Percentiles rank a stretch among this genome's conserved stretches.
Conservation (phyloP, 2,329 filamentous ascomycete species). For the Pestalotiopsis sp. region DNA sequence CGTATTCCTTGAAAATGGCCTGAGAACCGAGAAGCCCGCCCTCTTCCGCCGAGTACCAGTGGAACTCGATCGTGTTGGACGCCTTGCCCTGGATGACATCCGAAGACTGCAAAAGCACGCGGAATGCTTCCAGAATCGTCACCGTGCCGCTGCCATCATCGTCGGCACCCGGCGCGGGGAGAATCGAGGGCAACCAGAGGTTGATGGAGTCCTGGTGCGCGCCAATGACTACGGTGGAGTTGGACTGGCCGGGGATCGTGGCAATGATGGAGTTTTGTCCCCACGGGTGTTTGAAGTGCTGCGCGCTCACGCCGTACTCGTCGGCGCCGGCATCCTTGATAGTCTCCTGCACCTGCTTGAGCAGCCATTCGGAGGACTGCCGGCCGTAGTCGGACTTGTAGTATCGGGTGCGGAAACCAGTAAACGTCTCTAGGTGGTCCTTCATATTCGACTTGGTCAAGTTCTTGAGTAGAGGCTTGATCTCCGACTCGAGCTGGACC, state of each 20-base stretch:
- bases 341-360: slow-evolving; percentile 72
- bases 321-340: slow-evolving; percentile 73
- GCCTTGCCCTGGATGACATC: slow-evolving; percentile 72
- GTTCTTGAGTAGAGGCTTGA: slow-evolving; percentile 67
- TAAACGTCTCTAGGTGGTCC: slow-evolving; percentile 76
- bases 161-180: slow-evolving; percentile 90
- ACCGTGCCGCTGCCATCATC: slow-evolving; percentile 93
- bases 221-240: slow-evolving; percentile 85
- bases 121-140: slow-evolving; percentile 90
- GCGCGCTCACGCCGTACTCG: slow-evolving; percentile 66
- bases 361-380: slow-evolving; percentile 87
- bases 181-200: slow-evolving; percentile 80
- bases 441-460: slow-evolving; percentile 79
- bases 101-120: slow-evolving; percentile 75
- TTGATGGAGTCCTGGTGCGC: slow-evolving; percentile 97
- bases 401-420: slow-evolving; percentile 80
- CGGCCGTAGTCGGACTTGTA: slow-evolving; percentile 79
- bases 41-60: slow-evolving; percentile 84
- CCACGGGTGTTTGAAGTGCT: slow-evolving; percentile 82
- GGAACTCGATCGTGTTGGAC: slow-evolving; percentile 90
- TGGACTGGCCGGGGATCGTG: slow-evolving; percentile 82
- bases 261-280: slow-evolving; percentile 90
- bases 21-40: slow-evolving; percentile 73
- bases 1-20: slow-evolving; percentile 84
- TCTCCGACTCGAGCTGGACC: slow-evolving; percentile 64